phyloP scores from a whole-genome alignment of 345 rosid species.

The Euphorbia tirucalli region DNA sequence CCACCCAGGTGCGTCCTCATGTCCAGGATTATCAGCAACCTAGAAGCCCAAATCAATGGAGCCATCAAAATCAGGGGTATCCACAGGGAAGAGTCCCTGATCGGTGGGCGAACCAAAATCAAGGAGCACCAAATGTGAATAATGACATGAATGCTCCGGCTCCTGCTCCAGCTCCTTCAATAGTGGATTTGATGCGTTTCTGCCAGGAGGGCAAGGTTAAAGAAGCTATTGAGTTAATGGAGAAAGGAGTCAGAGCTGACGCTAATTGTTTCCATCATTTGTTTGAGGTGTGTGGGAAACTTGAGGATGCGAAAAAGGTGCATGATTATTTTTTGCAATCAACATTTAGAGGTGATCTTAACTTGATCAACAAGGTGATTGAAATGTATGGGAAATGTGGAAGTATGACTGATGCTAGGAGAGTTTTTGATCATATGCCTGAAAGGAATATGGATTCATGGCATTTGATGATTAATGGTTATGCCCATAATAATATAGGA shows the following conservation, averaged over 20 bases:
- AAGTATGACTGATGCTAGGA: conserved; percentile 59
- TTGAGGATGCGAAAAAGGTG: conserved; percentile 71
- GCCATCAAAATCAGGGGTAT: conserved; percentile 34
- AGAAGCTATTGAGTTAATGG: conserved; percentile 64
- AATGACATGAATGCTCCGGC: too few species aligned
- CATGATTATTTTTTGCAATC: conserved; percentile 71
- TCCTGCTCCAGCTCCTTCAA: conserved; percentile 26
- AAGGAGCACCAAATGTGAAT: not conserved
- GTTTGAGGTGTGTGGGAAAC: conserved; percentile 48
- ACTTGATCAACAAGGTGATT: conserved; percentile 52
- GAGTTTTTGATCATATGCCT: conserved; percentile 75
- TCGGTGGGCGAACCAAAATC: conserved; percentile 29
- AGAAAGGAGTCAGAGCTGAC: conserved; percentile 57
- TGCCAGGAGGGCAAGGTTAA: conserved; percentile 55
- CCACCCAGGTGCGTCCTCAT: conserved; percentile 5
- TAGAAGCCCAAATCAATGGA: conserved; percentile 38
- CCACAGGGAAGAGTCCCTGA: conserved; percentile 23
- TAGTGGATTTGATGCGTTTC: conserved; percentile 39
- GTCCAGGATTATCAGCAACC: conserved; percentile 28
- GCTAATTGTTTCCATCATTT: conserved; percentile 43
- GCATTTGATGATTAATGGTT: conserved; percentile 67
- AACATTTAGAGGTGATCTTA: conserved; percentile 48
- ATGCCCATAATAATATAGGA: conserved; percentile 59
- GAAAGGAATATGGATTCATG: conserved; percentile 65
- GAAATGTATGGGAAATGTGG: conserved; percentile 58